Evolutionary conservation across 2,329 filamentous ascomycete genomes (phyloP).

Genomic region (Thielaviopsis euricoi): DNA sequence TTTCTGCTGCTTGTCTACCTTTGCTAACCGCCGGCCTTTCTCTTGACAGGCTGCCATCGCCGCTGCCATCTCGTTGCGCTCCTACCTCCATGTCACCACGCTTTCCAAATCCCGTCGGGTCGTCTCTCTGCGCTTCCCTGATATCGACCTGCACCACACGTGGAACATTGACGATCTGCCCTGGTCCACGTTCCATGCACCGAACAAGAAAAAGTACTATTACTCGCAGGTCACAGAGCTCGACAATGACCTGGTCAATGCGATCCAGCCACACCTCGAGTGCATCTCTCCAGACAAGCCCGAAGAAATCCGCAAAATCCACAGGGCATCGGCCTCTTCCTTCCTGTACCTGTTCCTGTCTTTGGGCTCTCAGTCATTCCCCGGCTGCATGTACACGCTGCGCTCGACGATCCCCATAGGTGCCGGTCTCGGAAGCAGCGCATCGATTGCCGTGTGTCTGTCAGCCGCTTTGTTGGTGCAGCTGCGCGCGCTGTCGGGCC

Average conservation of each 20-base stretch:
- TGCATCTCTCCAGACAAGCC: conserved; percentile 50
- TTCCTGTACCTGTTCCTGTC: conserved; percentile 92
- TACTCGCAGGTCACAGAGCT: conserved; percentile 76
- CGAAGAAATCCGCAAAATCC: conserved; percentile 64
- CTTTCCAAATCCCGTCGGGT: conserved; percentile 83
- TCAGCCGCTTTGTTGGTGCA: conserved; percentile 73
- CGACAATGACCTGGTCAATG: conserved; percentile 64
- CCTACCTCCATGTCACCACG: conserved; percentile 89
- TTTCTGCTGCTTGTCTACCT: background rate
- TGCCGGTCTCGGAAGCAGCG: conserved; percentile 81
- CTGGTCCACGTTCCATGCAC: conserved; percentile 65
- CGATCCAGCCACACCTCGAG: conserved; percentile 63
- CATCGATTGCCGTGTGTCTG: conserved; percentile 83
- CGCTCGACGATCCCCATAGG: conserved; percentile 88
- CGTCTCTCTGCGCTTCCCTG: conserved; percentile 75
- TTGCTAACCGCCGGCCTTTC: background rate
- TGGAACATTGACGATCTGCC: conserved; percentile 91
- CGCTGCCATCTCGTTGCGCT: conserved; percentile 84
- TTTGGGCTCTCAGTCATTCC: conserved; percentile 61
- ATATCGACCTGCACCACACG: conserved; percentile 75
- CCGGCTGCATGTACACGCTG: conserved; percentile 74
- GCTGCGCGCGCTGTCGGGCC: conserved; percentile 72
- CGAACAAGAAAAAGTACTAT: conserved; percentile 84
- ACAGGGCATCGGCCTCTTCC: conserved; percentile 62
- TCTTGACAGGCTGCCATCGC: conserved; percentile 63